Percentiles rank a stretch among this genome's conserved stretches.
Evolutionary conservation across 2,329 filamentous ascomycete species (phyloP).

Genomic region (Albifimbria verrucaria): DNA sequence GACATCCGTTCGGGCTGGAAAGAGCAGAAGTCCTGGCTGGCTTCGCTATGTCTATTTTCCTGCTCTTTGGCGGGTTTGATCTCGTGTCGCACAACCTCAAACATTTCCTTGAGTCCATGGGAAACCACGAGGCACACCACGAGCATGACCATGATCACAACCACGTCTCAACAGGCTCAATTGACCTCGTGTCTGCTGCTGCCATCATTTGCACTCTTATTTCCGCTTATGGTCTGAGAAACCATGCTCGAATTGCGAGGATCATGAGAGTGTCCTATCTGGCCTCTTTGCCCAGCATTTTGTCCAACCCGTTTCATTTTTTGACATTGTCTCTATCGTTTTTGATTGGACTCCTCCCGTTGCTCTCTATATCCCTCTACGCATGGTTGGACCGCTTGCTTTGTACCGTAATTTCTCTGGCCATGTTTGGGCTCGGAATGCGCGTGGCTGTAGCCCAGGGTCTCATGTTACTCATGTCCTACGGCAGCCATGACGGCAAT

Average conservation of each 20-base stretch:
- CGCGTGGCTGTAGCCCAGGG: constrained; percentile 83
- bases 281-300: constrained; percentile 75
- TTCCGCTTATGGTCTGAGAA: constrained; percentile 82
- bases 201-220: constrained; percentile 81
- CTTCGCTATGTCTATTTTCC: constrained; percentile 91
- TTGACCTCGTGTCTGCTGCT: constrained; percentile 78
- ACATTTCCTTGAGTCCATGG: constrained; percentile 72
- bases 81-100: constrained; percentile 91
- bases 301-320: constrained; percentile 94
- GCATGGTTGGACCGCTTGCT: constrained; percentile 80
- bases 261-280: constrained; percentile 86
- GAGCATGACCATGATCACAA: constrained; percentile 55
- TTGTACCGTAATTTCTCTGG: constrained; percentile 74
- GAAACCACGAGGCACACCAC: constrained; percentile 68
- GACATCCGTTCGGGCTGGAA: constrained; percentile 91
- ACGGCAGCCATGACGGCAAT: constrained; percentile 40
- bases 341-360: constrained; percentile 74
- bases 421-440: constrained; percentile 85
- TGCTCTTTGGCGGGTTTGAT: constrained; percentile 97
- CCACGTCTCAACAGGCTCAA: constrained; percentile 65
- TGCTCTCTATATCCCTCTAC: constrained; percentile 78
- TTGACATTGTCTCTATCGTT: constrained; percentile 84
- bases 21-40: constrained; percentile 91
- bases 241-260: constrained; percentile 88
- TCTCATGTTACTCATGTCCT: constrained; percentile 95